phyloP scores from a whole-genome alignment of 2,329 filamentous ascomycete genomes.

The Lithohypha guttulata region DNA sequence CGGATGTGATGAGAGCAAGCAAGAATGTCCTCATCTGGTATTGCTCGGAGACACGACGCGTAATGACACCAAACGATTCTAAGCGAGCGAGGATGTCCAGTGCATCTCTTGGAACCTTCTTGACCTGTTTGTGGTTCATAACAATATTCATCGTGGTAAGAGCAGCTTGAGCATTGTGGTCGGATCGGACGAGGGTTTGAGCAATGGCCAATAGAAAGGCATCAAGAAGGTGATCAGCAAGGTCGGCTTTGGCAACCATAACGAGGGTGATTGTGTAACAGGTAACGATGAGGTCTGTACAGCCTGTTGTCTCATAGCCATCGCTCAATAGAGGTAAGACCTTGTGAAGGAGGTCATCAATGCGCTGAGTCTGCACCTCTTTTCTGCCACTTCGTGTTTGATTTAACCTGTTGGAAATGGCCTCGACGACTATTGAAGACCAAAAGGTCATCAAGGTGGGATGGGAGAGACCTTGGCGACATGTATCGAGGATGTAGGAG shows the following conservation, averaged over 20 bases:
- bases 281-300: constrained; percentile 69
- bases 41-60: background rate
- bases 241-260: constrained; percentile 67
- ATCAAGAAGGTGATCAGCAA: constrained; percentile 70
- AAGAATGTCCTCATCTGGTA: background rate
- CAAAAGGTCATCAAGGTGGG: constrained; percentile 76
- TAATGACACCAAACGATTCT: background rate
- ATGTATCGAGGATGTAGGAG: constrained; percentile 63
- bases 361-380: constrained; percentile 66
- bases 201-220: constrained; percentile 84
- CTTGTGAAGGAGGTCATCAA: constrained; percentile 63
- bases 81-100: constrained; percentile 40
- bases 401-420: constrained; percentile 72
- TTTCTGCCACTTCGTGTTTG: constrained; percentile 62
- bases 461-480: constrained; percentile 61
- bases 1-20: background rate
- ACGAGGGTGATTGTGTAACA: constrained; percentile 87
- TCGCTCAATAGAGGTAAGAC: constrained; percentile 62
- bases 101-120: constrained; percentile 58
- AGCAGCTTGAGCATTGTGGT: constrained; percentile 50
- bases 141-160: constrained; percentile 72
- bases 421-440: constrained; percentile 78
- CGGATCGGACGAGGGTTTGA: constrained; percentile 63
- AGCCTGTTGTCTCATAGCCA: constrained; percentile 63
- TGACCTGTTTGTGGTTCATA: constrained; percentile 64